These are phyloP conservation scores for Euphrasia arctica DNA, from an alignment of 305 asterid species.

Conservation along the genomic window DNA sequence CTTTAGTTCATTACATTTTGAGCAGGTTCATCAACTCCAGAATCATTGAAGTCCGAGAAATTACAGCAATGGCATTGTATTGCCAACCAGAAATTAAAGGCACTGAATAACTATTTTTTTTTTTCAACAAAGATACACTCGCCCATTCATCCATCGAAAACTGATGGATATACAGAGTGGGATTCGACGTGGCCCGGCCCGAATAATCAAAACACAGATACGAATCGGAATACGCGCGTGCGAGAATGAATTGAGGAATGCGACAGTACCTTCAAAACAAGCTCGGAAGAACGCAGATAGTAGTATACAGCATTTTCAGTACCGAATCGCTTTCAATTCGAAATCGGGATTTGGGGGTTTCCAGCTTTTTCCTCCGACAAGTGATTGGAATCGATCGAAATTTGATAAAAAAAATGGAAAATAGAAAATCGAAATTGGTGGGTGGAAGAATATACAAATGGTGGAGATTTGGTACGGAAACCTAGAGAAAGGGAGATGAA, in stretches of 20 bases:
- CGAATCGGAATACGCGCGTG: conserved; percentile 18
- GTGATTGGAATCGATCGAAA: conserved; percentile 26
- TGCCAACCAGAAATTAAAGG: conserved; percentile 3
- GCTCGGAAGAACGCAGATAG: conserved; percentile 1
- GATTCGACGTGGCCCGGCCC: conserved; percentile 18
- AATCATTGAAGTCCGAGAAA: conserved; percentile 12
- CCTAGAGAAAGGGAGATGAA: conserved; percentile 19
- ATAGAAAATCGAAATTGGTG: conserved; percentile 1
- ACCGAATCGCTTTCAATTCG: conserved; percentile 29
- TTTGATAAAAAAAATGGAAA: not conserved
- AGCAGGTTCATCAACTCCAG: conserved; percentile 10
- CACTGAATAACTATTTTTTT: not conserved
- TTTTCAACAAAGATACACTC: conserved; percentile 4
- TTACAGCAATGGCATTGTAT: conserved; percentile 11
- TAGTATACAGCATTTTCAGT: conserved; percentile 23
- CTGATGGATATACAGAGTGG: not conserved
- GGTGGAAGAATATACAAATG: conserved; percentile 23
- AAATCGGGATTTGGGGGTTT: conserved; percentile 7
- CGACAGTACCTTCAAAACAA: conserved; percentile 25
- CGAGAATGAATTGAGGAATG: not conserved
- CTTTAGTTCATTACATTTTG: not conserved
- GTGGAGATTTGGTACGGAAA: conserved; percentile 18
- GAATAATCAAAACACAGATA: conserved; percentile 15
- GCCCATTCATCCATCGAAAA: conserved; percentile 24
- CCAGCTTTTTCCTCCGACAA: conserved; percentile 24